Base-by-base conservation (phyloP, 2,329 filamentous ascomycete genomes). In the Pseudonectria foliicola region DNA sequence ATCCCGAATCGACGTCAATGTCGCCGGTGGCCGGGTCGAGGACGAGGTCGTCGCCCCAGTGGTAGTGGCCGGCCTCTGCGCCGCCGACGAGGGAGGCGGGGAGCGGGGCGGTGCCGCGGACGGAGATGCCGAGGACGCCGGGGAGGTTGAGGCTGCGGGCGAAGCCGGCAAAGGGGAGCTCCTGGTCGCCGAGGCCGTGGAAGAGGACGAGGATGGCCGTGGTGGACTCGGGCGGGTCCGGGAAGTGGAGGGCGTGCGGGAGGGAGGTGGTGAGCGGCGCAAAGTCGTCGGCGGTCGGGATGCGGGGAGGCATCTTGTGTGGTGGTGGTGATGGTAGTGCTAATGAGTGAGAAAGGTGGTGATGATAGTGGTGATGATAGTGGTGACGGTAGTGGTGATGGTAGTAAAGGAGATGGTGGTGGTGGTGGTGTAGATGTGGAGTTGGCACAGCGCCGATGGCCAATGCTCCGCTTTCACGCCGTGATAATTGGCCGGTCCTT, bases 151-250 rank as follows among this genome's bases (percentile, higher is more conserved):
- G 63, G 46, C 76, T 77, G 37, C 68, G 67, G 13, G 80, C 85
- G 42, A 94, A 82, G 29, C 64, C 63, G 40, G 75, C 71, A 57
- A 92, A 93, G 25, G 83, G 70, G 3, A 57, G 52, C 40, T 85
- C 74, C 24, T 73, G 77, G 62, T 94, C 88, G 43, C 88, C 88
- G 10, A 94, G 74, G 44, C 87, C 87, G 60, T 94, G 88, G 38
- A 94, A 77, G 33, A 94, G 74, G 53, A 94, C 64, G 42, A 94
- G 76, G 47, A 93, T 70, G 49, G 89, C 82, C 28, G 79, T 83
- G 8, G 82, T 76, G 10, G 73, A 73, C 41, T 82, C 75, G 25
- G 73, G 63, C 14, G 73, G 69, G 18, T 64, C 57, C 27, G 71
- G 71, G 53, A 66, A 71, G 46, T 71, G 63, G 29, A 73, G 55